Conservation (phyloP, 768 basidiomycete species). For the Clathrus columnatus region DNA sequence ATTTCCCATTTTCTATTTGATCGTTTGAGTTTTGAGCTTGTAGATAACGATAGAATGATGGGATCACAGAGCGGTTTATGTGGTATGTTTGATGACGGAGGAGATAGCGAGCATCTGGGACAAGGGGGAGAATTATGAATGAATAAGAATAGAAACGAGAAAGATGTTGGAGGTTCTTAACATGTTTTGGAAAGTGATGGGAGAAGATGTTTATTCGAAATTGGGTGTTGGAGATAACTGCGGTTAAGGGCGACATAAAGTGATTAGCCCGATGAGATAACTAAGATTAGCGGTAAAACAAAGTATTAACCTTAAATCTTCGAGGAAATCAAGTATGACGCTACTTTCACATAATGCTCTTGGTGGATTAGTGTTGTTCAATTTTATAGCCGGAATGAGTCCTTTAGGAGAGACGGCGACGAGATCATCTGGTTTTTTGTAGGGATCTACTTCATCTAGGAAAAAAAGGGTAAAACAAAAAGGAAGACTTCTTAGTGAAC, state of each 20-base stretch:
- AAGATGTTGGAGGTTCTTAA: slow-evolving; percentile 23
- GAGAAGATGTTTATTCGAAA: slow-evolving; percentile 37
- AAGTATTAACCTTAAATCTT: slow-evolving; percentile 44
- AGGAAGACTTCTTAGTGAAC: not conserved
- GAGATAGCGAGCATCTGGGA: slow-evolving; percentile 55
- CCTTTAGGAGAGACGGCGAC: slow-evolving; percentile 79
- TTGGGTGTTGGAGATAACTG: not conserved
- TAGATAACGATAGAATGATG: slow-evolving; percentile 66
- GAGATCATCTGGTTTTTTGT: slow-evolving; percentile 71
- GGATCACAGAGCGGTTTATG: slow-evolving; percentile 53
- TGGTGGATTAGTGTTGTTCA: slow-evolving; percentile 46
- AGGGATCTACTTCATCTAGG: slow-evolving; percentile 72
- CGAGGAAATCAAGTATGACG: slow-evolving; percentile 68
- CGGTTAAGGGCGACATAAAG: not conserved
- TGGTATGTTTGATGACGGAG: slow-evolving; percentile 62
- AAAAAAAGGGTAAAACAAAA: not conserved
- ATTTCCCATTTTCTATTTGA: slow-evolving; percentile 40
- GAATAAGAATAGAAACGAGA: not conserved
- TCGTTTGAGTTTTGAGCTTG: slow-evolving; percentile 54
- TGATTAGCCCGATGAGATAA: not conserved
- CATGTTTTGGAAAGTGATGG: slow-evolving; percentile 54
- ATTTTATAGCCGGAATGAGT: slow-evolving; percentile 60
- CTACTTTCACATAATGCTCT: slow-evolving; percentile 70
- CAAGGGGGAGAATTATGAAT: not conserved
- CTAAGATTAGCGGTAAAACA: not conserved